These are phyloP conservation scores for Dalbergia cochinchinensis DNA, from an alignment of 306 rosid species.

Conservation along the genomic window DNA sequence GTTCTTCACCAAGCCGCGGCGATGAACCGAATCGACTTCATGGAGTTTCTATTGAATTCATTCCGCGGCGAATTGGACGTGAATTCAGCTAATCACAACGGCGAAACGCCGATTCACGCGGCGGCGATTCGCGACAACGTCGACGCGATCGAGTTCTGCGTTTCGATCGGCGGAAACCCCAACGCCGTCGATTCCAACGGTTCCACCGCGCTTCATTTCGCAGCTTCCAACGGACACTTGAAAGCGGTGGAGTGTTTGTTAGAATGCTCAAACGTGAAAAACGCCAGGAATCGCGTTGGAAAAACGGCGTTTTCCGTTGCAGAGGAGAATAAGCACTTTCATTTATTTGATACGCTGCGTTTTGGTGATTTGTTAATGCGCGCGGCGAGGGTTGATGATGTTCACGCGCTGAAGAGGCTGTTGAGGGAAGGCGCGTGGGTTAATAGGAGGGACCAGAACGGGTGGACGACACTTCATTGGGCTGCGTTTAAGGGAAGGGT, in stretches of 20 bases:
- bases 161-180: constrained; percentile 64
- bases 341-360: constrained; percentile 56
- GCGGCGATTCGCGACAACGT: constrained; percentile 69
- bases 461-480: constrained; percentile 90
- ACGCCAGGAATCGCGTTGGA: constrained; percentile 60
- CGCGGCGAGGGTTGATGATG: constrained; percentile 71
- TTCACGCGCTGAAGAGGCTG: constrained; percentile 60
- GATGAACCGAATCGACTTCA: constrained; percentile 61
- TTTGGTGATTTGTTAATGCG: constrained; percentile 65
- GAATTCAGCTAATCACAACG: constrained; percentile 51
- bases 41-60: constrained; percentile 53
- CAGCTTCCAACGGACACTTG: constrained; percentile 69
- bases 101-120: constrained; percentile 69
- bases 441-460: constrained; percentile 76
- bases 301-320: constrained; percentile 70
- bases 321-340: constrained; percentile 54
- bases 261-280: constrained; percentile 62
- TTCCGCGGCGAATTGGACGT: constrained; percentile 44
- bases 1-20: constrained; percentile 68
- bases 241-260: constrained; percentile 61
- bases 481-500: constrained; percentile 86
- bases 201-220: constrained; percentile 78
- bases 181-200: constrained; percentile 55
- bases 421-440: constrained; percentile 69
- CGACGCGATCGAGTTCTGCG: constrained; percentile 51